Base-by-base conservation (phyloP, 805 yeast species). In the Citeromyces nyonsensis region DNA sequence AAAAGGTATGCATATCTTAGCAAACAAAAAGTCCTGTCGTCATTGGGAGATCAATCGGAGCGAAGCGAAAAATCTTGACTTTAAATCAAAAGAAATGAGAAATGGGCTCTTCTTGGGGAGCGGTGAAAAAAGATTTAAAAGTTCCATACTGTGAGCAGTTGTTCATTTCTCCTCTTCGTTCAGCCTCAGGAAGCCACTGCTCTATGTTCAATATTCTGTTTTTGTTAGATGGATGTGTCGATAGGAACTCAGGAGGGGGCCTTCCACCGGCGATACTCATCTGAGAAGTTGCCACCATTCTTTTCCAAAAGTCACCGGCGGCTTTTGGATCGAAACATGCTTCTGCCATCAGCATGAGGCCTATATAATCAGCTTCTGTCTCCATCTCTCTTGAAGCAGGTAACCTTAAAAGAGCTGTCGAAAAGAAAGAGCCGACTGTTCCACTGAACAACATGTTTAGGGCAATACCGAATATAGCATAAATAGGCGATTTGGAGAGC, bases 361-460 rank as follows among this genome's bases (percentile, higher is more conserved):
- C 99, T 22, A 91, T 86, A 44, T 77, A 76, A 53, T 91, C 98
- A 0, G 98, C 97, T 51, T 91, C 98, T 1, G 84, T 67, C 53
- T 91, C 99, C 95, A 84, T 84, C 37, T 72, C 83, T 44, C 99
- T 63, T 1, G 94, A 80, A 1, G 93, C 80, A 0, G 96, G 96
- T 67, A 78, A 68, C 40, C 72, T 69, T 31, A 85, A 49, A 10
- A 72, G 48, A 1, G 84, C 63, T 18, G 63, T 63, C 10, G 82
- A 51, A 15, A 66, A 36, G 24, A 80, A 40, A 33, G 66, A 63
- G 43, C 69, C 69, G 35, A 80, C 45, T 30, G 55, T 43, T 33
- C 63, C 54, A 4, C 93, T 84, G 4, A 86, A 66, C n/a, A 73
- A 42, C 1, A 76, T 48, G 43, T 71, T 75, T 33, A 81, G 42